These are phyloP conservation scores for Cladosporium sp. DNA, from an alignment of 2,329 filamentous ascomycete genomes.

Conservation along the genomic window DNA sequence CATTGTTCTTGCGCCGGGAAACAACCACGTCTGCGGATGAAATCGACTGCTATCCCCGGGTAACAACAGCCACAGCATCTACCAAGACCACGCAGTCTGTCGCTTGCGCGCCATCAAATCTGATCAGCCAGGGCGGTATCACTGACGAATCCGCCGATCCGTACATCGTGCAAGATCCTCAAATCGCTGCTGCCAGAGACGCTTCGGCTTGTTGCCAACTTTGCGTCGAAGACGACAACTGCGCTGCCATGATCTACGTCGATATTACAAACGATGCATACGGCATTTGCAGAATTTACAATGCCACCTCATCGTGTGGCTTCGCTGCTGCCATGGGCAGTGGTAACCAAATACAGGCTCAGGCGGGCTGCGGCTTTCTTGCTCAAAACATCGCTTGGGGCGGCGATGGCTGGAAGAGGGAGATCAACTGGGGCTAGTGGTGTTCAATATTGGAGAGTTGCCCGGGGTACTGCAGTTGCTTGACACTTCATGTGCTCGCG, in stretches of 20 bases:
- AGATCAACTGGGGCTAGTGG: not conserved
- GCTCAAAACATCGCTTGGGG: conserved; percentile 5
- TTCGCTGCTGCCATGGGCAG: conserved; percentile 1
- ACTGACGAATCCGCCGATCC: not conserved
- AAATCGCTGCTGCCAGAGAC: not conserved
- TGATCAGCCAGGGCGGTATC: conserved; percentile 2
- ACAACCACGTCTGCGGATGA: not conserved
- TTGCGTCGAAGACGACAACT: conserved; percentile 2
- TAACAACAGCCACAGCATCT: conserved; percentile 10
- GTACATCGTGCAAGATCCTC: conserved; percentile 3
- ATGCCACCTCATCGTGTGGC: not conserved
- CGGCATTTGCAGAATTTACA: conserved; percentile 11
- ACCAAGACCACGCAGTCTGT: conserved; percentile 10
- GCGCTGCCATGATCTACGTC: conserved; percentile 16
- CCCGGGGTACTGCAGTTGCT: not conserved
- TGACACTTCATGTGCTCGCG: not conserved
- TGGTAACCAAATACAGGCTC: not conserved
- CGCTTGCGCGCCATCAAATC: conserved; percentile 10
- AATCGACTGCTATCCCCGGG: conserved; percentile 1
- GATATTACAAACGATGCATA: conserved; percentile 10
- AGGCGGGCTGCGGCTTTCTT: conserved; percentile 9
- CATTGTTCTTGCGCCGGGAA: not conserved
- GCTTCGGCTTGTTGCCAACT: conserved; percentile 11
- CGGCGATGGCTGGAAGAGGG: not conserved
- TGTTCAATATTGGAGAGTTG: not conserved